These are phyloP conservation scores for Schwanniomyces vanrijiae DNA, from an alignment of 805 yeast species.

Conservation along the genomic window DNA sequence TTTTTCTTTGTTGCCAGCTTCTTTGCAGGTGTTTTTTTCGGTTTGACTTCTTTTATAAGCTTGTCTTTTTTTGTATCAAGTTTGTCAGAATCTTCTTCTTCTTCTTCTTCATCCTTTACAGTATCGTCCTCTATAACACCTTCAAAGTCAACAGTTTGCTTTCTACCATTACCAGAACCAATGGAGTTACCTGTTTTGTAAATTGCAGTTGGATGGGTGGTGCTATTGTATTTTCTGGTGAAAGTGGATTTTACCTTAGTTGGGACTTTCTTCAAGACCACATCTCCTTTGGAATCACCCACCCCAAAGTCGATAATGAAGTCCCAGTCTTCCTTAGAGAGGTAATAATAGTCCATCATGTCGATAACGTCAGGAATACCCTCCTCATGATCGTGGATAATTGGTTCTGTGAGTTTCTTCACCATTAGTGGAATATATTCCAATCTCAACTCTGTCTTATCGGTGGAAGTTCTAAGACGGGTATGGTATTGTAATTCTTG, in stretches of 20 bases:
- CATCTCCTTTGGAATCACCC: conserved; percentile 48
- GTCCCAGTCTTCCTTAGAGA: conserved; percentile 94
- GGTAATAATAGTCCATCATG: conserved; percentile 80
- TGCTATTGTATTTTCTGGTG: conserved; percentile 78
- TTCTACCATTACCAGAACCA: conserved; percentile 18
- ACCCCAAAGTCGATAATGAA: conserved; percentile 78
- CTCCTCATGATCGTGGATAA: conserved; percentile 53
- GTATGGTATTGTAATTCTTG: conserved; percentile 91
- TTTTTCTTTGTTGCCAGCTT: conserved; percentile 4
- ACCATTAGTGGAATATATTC: conserved; percentile 71
- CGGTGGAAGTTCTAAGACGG: conserved; percentile 74
- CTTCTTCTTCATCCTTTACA: conserved; percentile 42
- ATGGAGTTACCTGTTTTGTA: conserved; percentile 70
- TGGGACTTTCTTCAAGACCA: conserved; percentile 59
- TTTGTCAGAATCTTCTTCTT: conserved; percentile 43
- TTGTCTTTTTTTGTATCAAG: conserved; percentile 60
- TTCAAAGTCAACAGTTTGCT: conserved; percentile 61
- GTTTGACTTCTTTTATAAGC: conserved; percentile 54
- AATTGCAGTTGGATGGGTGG: conserved; percentile 81
- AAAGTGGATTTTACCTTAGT: conserved; percentile 81
- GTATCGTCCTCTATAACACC: conserved; percentile 68
- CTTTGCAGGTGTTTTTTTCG: conserved; percentile 23
- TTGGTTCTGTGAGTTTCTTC: conserved; percentile 56
- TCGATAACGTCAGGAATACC: conserved; percentile 67
- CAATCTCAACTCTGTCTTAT: conserved; percentile 69